Conservation (phyloP, 495 filamentous ascomycete genomes). For the Apodospora peruviana region DNA sequence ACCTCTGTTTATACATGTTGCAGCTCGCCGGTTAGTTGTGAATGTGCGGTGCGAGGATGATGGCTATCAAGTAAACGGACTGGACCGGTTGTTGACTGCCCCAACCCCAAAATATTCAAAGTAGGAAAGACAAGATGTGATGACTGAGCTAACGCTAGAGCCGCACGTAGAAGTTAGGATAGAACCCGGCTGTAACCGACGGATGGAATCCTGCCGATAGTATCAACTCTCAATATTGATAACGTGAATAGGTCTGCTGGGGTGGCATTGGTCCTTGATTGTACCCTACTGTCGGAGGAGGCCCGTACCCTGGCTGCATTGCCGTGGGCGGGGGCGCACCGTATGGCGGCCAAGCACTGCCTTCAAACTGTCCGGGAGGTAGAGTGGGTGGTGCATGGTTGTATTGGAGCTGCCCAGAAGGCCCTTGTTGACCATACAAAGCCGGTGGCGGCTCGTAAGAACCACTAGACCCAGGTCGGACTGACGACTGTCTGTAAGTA, state of each 20-base stretch:
- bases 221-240: constrained; percentile 12
- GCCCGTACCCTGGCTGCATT: constrained; percentile 13
- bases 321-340: constrained; percentile 1
- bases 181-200: no score
- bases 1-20: no score
- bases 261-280: constrained; percentile 12
- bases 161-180: no score
- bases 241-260: constrained; percentile 11
- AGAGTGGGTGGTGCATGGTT: neutral
- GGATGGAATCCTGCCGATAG: no score
- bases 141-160: no score
- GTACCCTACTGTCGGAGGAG: constrained; percentile 12
- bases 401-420: constrained; percentile 5
- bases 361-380: constrained; percentile 9
- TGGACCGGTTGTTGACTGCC: no score
- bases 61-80: no score
- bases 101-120: no score
- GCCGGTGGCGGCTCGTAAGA: constrained; percentile 42
- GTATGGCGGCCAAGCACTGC: constrained; percentile 1
- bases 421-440: constrained; percentile 21
- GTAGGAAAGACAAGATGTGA: no score
- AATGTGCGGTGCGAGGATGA: no score
- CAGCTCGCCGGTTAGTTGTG: no score
- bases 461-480: constrained; percentile 37
- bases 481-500: constrained; percentile 37